These are phyloP conservation scores for Hymenoscyphus repandus DNA, from an alignment of 2,329 filamentous ascomycete species.

Conservation along the genomic window DNA sequence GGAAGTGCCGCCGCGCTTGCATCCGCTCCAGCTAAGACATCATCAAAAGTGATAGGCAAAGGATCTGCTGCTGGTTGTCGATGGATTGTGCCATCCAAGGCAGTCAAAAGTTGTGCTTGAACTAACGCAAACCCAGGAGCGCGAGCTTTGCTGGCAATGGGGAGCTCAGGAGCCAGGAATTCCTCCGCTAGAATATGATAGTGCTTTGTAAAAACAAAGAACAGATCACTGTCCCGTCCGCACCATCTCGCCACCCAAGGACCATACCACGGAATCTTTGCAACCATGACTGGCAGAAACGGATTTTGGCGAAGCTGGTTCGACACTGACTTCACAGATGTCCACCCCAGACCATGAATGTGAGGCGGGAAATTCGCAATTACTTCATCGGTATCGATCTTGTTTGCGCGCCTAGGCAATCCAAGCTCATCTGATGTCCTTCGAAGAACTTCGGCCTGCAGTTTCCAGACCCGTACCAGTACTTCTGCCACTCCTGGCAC, in stretches of 20 bases:
- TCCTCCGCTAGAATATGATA: constrained; percentile 63
- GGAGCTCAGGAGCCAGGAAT: constrained; percentile 44
- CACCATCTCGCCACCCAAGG: constrained; percentile 67
- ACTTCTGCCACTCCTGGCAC: constrained; percentile 67
- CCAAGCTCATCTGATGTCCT: constrained; percentile 57
- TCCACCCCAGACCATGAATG: constrained; percentile 56
- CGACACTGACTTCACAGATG: constrained; percentile 50
- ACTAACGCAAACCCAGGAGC: constrained; percentile 62
- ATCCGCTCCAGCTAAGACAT: constrained; percentile 56
- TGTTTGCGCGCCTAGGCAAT: constrained; percentile 48
- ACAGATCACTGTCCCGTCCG: constrained; percentile 68
- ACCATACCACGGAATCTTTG: constrained; percentile 62
- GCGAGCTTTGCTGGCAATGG: constrained; percentile 51
- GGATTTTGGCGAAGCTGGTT: constrained; percentile 51
- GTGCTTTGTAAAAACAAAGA: constrained; percentile 68
- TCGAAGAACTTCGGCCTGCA: constrained; percentile 52
- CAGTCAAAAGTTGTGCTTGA: constrained; percentile 62
- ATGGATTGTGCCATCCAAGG: constrained; percentile 64
- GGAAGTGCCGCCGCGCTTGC: constrained; percentile 50
- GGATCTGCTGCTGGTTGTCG: constrained; percentile 46
- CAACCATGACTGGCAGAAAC: constrained; percentile 49
- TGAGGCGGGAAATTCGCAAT: constrained; percentile 36
- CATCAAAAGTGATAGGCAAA: constrained; percentile 58
- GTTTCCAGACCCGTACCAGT: constrained; percentile 60
- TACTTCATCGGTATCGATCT: constrained; percentile 35